Evolutionary conservation across 2,329 filamentous ascomycete genomes (phyloP).

Genomic region (Alternaria novae-zelandiae): DNA sequence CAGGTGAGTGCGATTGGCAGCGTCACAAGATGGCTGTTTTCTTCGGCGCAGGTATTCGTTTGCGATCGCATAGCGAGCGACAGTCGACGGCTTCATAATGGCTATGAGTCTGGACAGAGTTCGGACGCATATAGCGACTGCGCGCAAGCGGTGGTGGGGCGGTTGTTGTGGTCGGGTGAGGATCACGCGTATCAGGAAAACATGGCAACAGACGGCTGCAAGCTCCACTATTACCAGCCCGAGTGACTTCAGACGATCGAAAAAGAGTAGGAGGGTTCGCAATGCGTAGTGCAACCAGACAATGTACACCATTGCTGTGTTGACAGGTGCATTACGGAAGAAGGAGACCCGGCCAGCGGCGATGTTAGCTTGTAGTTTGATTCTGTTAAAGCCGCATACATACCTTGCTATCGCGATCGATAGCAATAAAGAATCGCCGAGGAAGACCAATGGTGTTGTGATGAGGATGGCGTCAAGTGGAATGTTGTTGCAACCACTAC

Average conservation of each 20-base stretch:
- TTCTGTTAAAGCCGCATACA: background rate
- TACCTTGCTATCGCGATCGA: background rate
- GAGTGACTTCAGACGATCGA: constrained; percentile 10
- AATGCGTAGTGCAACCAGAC: constrained; percentile 10
- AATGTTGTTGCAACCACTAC: constrained; percentile 1
- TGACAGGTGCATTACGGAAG: constrained; percentile 6
- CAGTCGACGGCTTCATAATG: constrained; percentile 20
- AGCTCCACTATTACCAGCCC: constrained; percentile 12
- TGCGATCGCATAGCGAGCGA: constrained; percentile 15
- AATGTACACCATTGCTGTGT: constrained; percentile 14
- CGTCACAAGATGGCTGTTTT: constrained; percentile 7
- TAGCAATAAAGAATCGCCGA: background rate
- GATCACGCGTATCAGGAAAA: constrained; percentile 16
- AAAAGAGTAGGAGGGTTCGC: background rate
- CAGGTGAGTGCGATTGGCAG: background rate
- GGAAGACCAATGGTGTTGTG: background rate
- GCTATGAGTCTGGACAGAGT: constrained; percentile 1
- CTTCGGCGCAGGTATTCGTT: constrained; percentile 18
- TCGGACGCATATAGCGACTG: constrained; percentile 5
- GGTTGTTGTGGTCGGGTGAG: constrained; percentile 11
- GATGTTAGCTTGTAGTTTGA: background rate
- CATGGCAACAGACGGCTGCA: constrained; percentile 10
- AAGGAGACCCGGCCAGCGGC: background rate
- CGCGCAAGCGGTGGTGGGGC: background rate
- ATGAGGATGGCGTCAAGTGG: background rate